phyloP scores from a whole-genome alignment of 2,329 filamentous ascomycete species.

The Penicillium griseofulvum region DNA sequence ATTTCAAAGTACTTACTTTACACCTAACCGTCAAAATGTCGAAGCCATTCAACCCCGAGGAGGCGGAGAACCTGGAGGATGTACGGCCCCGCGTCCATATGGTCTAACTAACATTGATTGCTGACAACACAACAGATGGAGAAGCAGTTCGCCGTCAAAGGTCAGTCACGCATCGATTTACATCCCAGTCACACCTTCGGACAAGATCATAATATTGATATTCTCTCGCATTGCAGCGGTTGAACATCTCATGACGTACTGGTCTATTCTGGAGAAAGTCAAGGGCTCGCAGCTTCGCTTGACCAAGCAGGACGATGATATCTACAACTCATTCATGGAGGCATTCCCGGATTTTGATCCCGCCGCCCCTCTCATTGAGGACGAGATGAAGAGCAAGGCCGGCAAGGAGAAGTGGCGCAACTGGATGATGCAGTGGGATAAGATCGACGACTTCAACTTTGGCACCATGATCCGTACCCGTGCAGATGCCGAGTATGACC shows the following conservation, averaged over 20 bases:
- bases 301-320: conserved; percentile 93
- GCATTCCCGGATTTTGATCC: conserved; percentile 94
- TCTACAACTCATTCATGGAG: conserved; percentile 79
- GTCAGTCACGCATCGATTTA: conserved; percentile 43
- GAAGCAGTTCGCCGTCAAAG: conserved; percentile 98
- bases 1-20: background rate
- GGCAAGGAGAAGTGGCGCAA: conserved; percentile 94
- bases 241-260: conserved; percentile 96
- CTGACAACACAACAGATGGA: conserved; percentile 67
- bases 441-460: conserved; percentile 96
- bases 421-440: conserved; percentile 92
- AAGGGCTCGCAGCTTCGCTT: conserved; percentile 84
- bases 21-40: conserved; percentile 32
- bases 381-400: conserved; percentile 94
- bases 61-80: conserved; percentile 68
- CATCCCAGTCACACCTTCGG: background rate
- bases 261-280: conserved; percentile 88
- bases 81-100: conserved; percentile 42
- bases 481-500: conserved; percentile 77
- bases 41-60: conserved; percentile 54
- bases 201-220: conserved; percentile 8
- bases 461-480: conserved; percentile 84
- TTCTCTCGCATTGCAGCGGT: conserved; percentile 55
- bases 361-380: conserved; percentile 75
- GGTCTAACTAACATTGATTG: background rate